phyloP scores from a whole-genome alignment of 129 eudicot species.

The Centella asiatica region DNA sequence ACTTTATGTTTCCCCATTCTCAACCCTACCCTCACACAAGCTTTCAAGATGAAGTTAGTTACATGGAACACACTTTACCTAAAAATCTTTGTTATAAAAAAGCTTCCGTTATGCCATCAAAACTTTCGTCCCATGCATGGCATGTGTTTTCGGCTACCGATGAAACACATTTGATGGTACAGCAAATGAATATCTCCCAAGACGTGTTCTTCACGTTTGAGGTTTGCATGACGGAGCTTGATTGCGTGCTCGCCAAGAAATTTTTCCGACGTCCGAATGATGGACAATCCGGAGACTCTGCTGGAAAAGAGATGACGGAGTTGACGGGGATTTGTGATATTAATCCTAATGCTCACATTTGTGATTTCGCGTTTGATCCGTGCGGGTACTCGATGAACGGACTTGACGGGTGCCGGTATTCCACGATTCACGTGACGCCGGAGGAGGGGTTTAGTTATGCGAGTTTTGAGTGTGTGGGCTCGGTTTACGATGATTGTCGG shows the following conservation, averaged over 20 bases:
- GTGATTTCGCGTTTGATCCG: conserved; percentile 81
- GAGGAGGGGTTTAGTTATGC: conserved; percentile 90
- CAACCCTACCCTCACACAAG: conserved; percentile 75
- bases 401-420: conserved; percentile 54
- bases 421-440: conserved; percentile 81
- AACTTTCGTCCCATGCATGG: conserved; percentile 52
- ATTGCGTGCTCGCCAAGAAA: conserved; percentile 48
- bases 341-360: conserved; percentile 42
- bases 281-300: conserved; percentile 51
- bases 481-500: conserved; percentile 35
- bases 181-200: not conserved
- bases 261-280: conserved; percentile 62
- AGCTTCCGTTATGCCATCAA: conserved; percentile 63
- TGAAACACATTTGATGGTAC: conserved; percentile 15
- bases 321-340: conserved; percentile 47
- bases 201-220: conserved; percentile 42
- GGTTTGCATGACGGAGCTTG: conserved; percentile 88
- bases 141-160: conserved; percentile 56
- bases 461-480: conserved; percentile 69
- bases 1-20: conserved; percentile 62
- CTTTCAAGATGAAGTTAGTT: conserved; percentile 55
- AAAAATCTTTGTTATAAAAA: conserved; percentile 31
- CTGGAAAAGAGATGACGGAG: conserved; percentile 67
- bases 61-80: conserved; percentile 44
- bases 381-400: conserved; percentile 92